Conservation (phyloP, 2,329 filamentous ascomycete genomes). For the Fusarium staphyleae region DNA sequence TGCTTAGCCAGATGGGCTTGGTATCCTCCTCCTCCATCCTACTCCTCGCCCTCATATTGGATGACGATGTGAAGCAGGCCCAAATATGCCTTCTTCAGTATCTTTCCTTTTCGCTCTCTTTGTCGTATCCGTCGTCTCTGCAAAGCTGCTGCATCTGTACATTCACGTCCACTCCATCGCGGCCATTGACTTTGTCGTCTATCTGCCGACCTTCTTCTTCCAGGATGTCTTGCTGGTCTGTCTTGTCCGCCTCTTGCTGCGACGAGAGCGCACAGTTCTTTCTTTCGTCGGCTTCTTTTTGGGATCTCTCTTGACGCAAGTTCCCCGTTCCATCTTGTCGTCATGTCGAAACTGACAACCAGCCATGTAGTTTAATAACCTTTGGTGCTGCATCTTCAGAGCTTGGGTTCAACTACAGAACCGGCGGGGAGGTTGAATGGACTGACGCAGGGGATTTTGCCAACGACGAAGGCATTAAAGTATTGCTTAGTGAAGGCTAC, state of each 20-base stretch:
- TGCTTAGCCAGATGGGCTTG: constrained; percentile 18
- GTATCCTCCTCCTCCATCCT: constrained; percentile 9
- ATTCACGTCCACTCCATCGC: constrained; percentile 39
- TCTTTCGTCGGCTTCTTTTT: constrained; percentile 31
- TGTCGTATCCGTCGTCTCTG: constrained; percentile 38
- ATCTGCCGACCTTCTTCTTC: constrained; percentile 42
- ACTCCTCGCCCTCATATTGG: constrained; percentile 4
- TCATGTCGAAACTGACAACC: constrained; percentile 15
- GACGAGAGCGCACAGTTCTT: constrained; percentile 32
- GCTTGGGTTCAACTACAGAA: constrained; percentile 43
- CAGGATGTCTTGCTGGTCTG: constrained; percentile 38
- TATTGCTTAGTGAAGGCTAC: constrained; percentile 41
- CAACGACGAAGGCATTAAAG: constrained; percentile 42
- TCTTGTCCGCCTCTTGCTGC: constrained; percentile 35
- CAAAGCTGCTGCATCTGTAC: constrained; percentile 41
- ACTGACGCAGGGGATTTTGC: constrained; percentile 41
- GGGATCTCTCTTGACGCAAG: constrained; percentile 37
- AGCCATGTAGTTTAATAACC: constrained; percentile 34
- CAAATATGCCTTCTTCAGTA: constrained; percentile 33
- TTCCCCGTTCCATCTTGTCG: not conserved
- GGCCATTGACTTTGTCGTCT: constrained; percentile 38
- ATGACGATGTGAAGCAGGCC: constrained; percentile 32
- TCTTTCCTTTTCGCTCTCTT: constrained; percentile 42
- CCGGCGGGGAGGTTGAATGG: constrained; percentile 45
- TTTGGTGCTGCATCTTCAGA: constrained; percentile 43